Evolutionary conservation across 2,329 filamentous ascomycete species (phyloP).

Genomic region (Beauveria sp.): DNA sequence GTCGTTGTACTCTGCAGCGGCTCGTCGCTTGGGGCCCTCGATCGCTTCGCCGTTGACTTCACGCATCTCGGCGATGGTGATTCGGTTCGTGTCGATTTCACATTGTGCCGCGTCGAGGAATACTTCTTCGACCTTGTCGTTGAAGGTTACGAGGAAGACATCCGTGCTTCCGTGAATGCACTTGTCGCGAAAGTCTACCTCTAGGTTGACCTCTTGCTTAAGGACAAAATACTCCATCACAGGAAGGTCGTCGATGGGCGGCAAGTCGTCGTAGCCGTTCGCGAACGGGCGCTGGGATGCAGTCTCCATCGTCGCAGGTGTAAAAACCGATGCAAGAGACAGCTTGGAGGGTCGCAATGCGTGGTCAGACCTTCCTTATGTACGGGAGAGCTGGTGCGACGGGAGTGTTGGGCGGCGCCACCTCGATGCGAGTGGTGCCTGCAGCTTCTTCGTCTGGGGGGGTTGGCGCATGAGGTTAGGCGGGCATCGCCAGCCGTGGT

Average conservation of each 20-base stretch:
- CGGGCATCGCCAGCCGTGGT: not conserved
- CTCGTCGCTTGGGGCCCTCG: slow-evolving; percentile 32
- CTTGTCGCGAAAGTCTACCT: slow-evolving; percentile 75
- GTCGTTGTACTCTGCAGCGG: slow-evolving; percentile 45
- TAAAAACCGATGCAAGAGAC: not conserved
- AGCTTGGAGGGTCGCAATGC: not conserved
- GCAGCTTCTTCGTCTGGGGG: slow-evolving; percentile 1
- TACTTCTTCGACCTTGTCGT: slow-evolving; percentile 50
- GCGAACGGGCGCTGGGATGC: slow-evolving; percentile 18
- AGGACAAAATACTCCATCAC: slow-evolving; percentile 48
- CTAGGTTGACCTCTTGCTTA: slow-evolving; percentile 81
- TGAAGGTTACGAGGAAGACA: slow-evolving; percentile 64
- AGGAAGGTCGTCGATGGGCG: slow-evolving; percentile 27
- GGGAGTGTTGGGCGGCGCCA: not conserved
- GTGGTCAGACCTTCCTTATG: not conserved
- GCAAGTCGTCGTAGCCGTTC: slow-evolving; percentile 24
- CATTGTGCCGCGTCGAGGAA: slow-evolving; percentile 56
- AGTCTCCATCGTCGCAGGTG: not conserved
- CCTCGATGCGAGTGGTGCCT: not conserved
- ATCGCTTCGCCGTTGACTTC: slow-evolving; percentile 27
- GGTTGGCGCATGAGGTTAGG: not conserved
- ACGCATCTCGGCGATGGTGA: slow-evolving; percentile 40
- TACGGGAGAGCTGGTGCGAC: not conserved
- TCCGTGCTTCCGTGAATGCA: slow-evolving; percentile 71
- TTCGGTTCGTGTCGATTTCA: slow-evolving; percentile 45